Percentiles rank a stretch among this genome's conserved stretches.
Conservation (phyloP, 805 yeast genomes). For the Kodamaea neixiangensis region DNA sequence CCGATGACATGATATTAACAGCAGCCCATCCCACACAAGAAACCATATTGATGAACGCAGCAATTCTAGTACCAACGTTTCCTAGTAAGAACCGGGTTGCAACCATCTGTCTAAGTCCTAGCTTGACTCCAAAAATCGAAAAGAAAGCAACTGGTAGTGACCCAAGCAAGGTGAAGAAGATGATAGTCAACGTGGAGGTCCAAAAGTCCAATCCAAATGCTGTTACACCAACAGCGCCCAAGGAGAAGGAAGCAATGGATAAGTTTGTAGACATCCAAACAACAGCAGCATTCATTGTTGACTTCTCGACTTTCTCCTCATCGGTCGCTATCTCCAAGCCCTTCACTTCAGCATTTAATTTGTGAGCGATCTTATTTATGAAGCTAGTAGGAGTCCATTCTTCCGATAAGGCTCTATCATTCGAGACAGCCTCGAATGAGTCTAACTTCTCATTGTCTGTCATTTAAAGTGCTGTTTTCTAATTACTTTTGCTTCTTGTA, state of each 20-base stretch:
- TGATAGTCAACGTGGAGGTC: slow-evolving; percentile 62
- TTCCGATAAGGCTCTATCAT: not conserved
- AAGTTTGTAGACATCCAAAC: slow-evolving; percentile 92
- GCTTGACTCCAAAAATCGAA: slow-evolving; percentile 77
- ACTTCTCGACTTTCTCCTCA: slow-evolving; percentile 69
- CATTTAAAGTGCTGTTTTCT: not conserved
- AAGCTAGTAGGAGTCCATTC: slow-evolving; percentile 9
- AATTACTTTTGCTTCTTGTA: not conserved
- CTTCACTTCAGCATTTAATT: slow-evolving; percentile 48
- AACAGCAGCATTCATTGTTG: slow-evolving; percentile 68
- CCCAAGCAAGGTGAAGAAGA: slow-evolving; percentile 76
- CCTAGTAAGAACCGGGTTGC: slow-evolving; percentile 79
- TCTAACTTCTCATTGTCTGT: not conserved
- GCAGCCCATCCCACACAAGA: slow-evolving; percentile 97
- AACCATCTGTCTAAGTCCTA: slow-evolving; percentile 87
- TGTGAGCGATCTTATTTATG: slow-evolving; percentile 33
- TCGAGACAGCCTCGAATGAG: not conserved
- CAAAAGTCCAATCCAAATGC: slow-evolving; percentile 71
- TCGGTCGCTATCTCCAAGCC: slow-evolving; percentile 84
- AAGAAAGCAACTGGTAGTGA: slow-evolving; percentile 76
- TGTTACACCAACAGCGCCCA: slow-evolving; percentile 65
- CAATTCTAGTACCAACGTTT: slow-evolving; percentile 69
- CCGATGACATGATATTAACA: slow-evolving; percentile 85
- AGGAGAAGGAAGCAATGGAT: slow-evolving; percentile 78
- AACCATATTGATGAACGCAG: slow-evolving; percentile 72